These are phyloP conservation scores for Diddensiella transvaalensis DNA, from an alignment of 805 yeast genomes.

Conservation along the genomic window DNA sequence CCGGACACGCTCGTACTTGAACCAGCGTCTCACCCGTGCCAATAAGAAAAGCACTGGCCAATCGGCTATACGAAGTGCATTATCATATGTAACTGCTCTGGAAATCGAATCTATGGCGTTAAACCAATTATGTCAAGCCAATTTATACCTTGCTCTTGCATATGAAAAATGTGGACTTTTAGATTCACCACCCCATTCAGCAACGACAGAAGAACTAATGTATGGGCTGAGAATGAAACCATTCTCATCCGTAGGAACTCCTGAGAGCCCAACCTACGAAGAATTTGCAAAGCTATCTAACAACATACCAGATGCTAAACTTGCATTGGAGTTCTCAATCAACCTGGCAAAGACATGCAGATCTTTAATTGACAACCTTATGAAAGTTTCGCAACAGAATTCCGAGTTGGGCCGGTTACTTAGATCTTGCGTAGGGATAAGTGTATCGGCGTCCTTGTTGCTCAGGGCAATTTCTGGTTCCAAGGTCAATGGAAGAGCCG, in stretches of 20 bases:
- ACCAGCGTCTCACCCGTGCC: constrained; percentile 15
- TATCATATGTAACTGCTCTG: constrained; percentile 26
- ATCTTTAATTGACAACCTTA: constrained; percentile 18
- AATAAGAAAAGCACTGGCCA: neutral
- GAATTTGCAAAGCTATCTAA: constrained; percentile 25
- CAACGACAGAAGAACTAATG: constrained; percentile 32
- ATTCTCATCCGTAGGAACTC: constrained; percentile 75
- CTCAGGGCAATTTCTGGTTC: neutral
- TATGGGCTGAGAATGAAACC: constrained; percentile 70
- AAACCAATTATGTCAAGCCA: constrained; percentile 32
- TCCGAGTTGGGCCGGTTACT: constrained; percentile 22
- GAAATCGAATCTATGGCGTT: constrained; percentile 32
- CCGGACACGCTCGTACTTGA: constrained; percentile 35
- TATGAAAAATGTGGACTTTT: constrained; percentile 14
- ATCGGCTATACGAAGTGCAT: constrained; percentile 12
- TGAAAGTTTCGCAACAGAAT: constrained; percentile 19
- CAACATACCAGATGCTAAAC: neutral
- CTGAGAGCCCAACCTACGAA: constrained; percentile 53
- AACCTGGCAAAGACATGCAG: constrained; percentile 24
- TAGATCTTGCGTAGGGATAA: constrained; percentile 19
- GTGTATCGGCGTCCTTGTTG: constrained; percentile 9
- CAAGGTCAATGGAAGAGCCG: constrained; percentile 20
- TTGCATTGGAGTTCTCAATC: constrained; percentile 24
- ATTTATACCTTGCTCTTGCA: constrained; percentile 25
- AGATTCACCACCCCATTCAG: constrained; percentile 11